phyloP scores from a whole-genome alignment of 352 stramenopile genomes.

The Thalassiosira mediterranea region DNA sequence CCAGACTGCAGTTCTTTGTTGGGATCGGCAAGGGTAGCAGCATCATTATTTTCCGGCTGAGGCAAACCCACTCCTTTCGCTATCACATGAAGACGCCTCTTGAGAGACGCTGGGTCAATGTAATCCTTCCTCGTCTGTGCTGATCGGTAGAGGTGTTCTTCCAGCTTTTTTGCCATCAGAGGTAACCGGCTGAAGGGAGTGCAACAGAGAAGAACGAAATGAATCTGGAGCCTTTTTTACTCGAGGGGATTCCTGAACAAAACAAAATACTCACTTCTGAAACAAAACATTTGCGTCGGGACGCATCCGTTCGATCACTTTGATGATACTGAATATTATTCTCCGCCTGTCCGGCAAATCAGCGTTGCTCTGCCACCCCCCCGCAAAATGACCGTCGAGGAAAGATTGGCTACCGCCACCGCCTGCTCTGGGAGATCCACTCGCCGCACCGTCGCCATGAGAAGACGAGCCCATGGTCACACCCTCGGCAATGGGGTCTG shows the following conservation, averaged over 20 bases:
- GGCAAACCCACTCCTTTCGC: slow-evolving; percentile 62
- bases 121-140: slow-evolving; percentile 79
- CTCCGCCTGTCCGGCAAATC: slow-evolving; percentile 71
- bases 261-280: slow-evolving; percentile 77
- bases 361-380: slow-evolving; percentile 79
- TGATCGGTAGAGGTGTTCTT: slow-evolving; percentile 80
- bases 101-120: slow-evolving; percentile 67
- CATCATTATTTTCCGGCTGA: neutral
- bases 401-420: slow-evolving; percentile 45
- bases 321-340: slow-evolving; percentile 78
- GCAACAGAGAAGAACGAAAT: slow-evolving; percentile 10
- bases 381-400: slow-evolving; percentile 75
- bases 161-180: slow-evolving; percentile 81
- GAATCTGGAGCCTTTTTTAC: slow-evolving; percentile 7
- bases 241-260: too few species aligned
- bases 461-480: too few species aligned
- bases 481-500: too few species aligned
- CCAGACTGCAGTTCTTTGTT: too few species aligned
- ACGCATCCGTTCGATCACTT: slow-evolving; percentile 76
- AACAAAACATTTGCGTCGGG: slow-evolving; percentile 71
- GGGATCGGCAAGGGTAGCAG: too few species aligned
- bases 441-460: too few species aligned
- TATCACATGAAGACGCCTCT: slow-evolving; percentile 74
- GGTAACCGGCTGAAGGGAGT: slow-evolving; percentile 60
- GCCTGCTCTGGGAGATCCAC: too few species aligned